phyloP scores from a whole-genome alignment of 1,284 basidiomycete genomes.

The Heterobasidion annosum region DNA sequence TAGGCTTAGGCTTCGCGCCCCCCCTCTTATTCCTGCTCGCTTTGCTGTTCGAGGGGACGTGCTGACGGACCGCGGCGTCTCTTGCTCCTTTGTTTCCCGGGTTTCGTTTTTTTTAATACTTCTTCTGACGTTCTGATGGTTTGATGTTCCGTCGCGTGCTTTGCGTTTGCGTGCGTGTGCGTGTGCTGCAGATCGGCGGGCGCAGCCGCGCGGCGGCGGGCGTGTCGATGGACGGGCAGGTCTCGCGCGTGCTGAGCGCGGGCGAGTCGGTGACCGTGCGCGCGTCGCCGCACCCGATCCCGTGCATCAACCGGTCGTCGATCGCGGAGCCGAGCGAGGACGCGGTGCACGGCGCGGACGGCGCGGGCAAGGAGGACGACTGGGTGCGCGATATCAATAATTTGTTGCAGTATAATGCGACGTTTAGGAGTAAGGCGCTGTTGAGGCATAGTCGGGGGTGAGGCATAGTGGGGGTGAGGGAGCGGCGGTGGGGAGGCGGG shows the following conservation, averaged over 20 bases:
- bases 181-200: slow-evolving; percentile 61
- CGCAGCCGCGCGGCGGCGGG: slow-evolving; percentile 82
- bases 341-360: slow-evolving; percentile 20
- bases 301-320: slow-evolving; percentile 83
- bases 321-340: slow-evolving; percentile 39
- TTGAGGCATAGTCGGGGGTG: slow-evolving; percentile 54
- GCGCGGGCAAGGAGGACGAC: slow-evolving; percentile 79
- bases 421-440: slow-evolving; percentile 82
- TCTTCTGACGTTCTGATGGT: too few species aligned
- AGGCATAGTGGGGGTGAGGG: slow-evolving; percentile 44
- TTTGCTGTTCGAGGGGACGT: too few species aligned
- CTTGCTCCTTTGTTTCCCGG: too few species aligned
- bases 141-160: too few species aligned
- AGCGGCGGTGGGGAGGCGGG: too few species aligned
- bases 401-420: slow-evolving; percentile 84
- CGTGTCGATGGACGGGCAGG: slow-evolving; percentile 88
- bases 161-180: not conserved
- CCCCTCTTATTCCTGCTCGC: not conserved
- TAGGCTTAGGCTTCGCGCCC: too few species aligned
- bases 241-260: slow-evolving; percentile 71
- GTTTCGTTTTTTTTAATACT: too few species aligned
- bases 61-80: too few species aligned
- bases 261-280: slow-evolving; percentile 83
- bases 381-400: slow-evolving; percentile 98
- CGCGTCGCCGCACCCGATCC: slow-evolving; percentile 85